Evolutionary conservation across 2,329 filamentous ascomycete species (phyloP), one percentile per base, ranked within the genome.

Genomic region (Ambrosiella cleistominuta): DNA sequence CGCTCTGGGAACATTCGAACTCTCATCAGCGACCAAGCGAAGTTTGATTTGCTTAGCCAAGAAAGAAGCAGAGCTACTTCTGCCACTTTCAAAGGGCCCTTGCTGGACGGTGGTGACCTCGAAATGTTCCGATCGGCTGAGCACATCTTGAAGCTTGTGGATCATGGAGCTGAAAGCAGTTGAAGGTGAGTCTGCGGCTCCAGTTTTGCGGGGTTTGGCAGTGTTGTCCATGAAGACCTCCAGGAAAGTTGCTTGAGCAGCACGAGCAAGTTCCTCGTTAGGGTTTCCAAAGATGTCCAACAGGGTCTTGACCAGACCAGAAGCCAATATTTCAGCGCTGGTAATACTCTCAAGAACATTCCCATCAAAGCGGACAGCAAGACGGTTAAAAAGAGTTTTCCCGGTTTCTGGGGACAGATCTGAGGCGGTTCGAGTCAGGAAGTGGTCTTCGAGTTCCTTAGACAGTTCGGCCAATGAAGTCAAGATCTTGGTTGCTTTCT

Each of bases 71-170:
- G 91, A 88, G 66, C 88, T 96, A 69, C 85, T 94, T 60, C 90
- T 82, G 64, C 88, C 94, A 57, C 85, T 88, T 67, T 96, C 91
- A 64, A 91, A 86, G 4, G 87, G 84, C 64, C 94, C 95, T 62
- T 95, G 86, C 68, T 95, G 88, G 58, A 97, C 90, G 7, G 93
- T 98, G 62, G 95, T 81, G 50, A 98, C 91, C 67, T 98, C 93
- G 65, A 97, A 98, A 73, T 97, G 90, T 73, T 98, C 93, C 39
- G 91, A 94, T 64, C 93, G 83, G 74, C 93, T 98, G 59, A 98
- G 79, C 60, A 98, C 74, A 71, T 98, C 93, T 70, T 98, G 93
- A 38, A 98, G 75, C 70, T 98, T 98, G 68, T 90, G 86, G 45
- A 95, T 83, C 68, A 98, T 77, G 56, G 95, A 80, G 66, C 89